A percentile compares a stretch with the other conserved stretches of the same genome.
These are phyloP conservation scores for Corynespora cassiicola DNA, from an alignment of 2,329 filamentous ascomycete species.

Conservation along the genomic window DNA sequence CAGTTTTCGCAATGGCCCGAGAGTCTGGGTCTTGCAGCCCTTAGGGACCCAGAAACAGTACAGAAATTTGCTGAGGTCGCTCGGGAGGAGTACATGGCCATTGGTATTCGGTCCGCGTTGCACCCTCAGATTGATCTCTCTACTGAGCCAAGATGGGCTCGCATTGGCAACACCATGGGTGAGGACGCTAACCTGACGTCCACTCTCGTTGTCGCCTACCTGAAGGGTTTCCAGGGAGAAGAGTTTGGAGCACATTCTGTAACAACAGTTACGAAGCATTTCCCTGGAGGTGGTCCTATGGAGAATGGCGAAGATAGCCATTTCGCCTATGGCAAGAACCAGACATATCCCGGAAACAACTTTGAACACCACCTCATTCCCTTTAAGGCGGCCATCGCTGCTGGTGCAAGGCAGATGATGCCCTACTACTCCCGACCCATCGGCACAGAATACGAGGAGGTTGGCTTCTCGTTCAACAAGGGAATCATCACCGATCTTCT, in stretches of 20 bases:
- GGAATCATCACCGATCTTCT: conserved; percentile 58
- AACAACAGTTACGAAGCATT: conserved; percentile 61
- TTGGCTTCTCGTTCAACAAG: conserved; percentile 61
- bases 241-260: conserved; percentile 53
- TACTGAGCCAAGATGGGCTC: conserved; percentile 60
- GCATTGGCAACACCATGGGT: conserved; percentile 55
- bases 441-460: conserved; percentile 53
- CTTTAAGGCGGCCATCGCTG: conserved; percentile 58
- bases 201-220: conserved; percentile 50
- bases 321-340: conserved; percentile 60
- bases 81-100: conserved; percentile 54
- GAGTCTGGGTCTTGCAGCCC: conserved; percentile 57
- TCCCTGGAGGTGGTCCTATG: conserved; percentile 59
- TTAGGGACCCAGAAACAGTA: conserved; percentile 53
- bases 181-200: conserved; percentile 55
- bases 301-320: conserved; percentile 61
- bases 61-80: conserved; percentile 57
- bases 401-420: conserved; percentile 60
- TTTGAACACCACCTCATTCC: conserved; percentile 59
- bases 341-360: conserved; percentile 58
- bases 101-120: conserved; percentile 54
- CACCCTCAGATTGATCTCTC: conserved; percentile 60
- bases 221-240: conserved; percentile 57
- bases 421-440: conserved; percentile 59
- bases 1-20: conserved; percentile 61